Conservation (phyloP, 768 basidiomycete genomes). For the Lactifluus volemus region DNA sequence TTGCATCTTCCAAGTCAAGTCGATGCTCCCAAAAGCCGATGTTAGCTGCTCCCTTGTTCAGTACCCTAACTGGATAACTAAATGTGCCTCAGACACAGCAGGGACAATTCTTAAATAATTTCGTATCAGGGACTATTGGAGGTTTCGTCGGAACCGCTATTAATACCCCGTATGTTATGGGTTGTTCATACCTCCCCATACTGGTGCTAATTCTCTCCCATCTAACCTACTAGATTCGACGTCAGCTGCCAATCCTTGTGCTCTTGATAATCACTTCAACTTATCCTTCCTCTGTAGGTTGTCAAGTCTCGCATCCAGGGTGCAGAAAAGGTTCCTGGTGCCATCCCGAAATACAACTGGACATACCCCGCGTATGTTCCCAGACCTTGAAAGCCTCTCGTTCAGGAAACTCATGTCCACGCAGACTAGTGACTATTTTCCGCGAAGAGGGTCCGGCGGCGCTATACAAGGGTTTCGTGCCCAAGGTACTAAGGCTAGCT, state of each 20-base stretch:
- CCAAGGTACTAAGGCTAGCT: constrained; percentile 90
- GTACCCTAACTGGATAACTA: background rate
- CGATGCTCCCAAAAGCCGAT: constrained; percentile 75
- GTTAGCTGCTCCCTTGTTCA: constrained; percentile 34
- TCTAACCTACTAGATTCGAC: constrained; percentile 33
- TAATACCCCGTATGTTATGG: constrained; percentile 73
- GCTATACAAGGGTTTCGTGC: constrained; percentile 91
- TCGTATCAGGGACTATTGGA: constrained; percentile 83
- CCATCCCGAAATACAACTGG: constrained; percentile 88
- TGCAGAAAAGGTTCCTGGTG: constrained; percentile 38
- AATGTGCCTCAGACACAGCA: constrained; percentile 4
- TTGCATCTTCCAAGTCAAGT: constrained; percentile 77
- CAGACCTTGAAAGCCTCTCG: background rate
- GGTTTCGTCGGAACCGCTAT: constrained; percentile 83
- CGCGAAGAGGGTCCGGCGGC: constrained; percentile 82
- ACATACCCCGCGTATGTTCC: constrained; percentile 67
- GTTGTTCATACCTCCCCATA: background rate
- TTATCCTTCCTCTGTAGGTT: constrained; percentile 42
- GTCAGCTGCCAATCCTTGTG: constrained; percentile 22
- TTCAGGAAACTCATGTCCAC: background rate
- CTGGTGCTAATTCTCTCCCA: background rate
- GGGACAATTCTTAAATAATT: constrained; percentile 68
- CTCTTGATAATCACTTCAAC: background rate
- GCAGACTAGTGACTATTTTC: constrained; percentile 59
- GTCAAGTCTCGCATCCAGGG: constrained; percentile 96